Evolutionary conservation across 176 grass and related monocot species (phyloP).

Genomic region (Musa acuminata): DNA sequence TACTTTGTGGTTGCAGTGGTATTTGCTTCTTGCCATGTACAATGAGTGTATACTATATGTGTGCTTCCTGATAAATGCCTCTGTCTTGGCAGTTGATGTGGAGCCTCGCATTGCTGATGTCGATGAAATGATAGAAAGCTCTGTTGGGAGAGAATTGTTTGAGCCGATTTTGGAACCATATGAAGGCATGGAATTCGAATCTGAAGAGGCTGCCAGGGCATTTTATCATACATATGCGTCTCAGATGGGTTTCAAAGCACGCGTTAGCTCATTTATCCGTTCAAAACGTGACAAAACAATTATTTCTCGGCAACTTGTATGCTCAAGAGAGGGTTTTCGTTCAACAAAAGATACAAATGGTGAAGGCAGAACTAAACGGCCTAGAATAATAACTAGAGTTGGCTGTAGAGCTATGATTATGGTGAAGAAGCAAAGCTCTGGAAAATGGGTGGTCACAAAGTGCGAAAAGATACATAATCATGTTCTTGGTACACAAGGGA

Average conservation of each 20-base stretch:
- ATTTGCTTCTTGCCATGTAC: not conserved
- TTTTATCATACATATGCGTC: slow-evolving; percentile 26
- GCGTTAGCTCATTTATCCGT: slow-evolving; percentile 26
- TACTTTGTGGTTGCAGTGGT: not conserved
- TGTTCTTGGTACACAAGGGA: slow-evolving; percentile 26
- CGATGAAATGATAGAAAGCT: slow-evolving; percentile 20
- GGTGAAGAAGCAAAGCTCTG: slow-evolving; percentile 27
- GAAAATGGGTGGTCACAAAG: slow-evolving; percentile 23
- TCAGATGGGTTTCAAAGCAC: slow-evolving; percentile 26
- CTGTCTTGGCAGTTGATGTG: slow-evolving; percentile 17
- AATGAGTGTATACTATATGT: not conserved
- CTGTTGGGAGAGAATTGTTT: slow-evolving; percentile 13
- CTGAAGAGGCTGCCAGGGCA: slow-evolving; percentile 19
- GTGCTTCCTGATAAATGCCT: not conserved
- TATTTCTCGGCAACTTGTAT: slow-evolving; percentile 24
- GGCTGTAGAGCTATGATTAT: slow-evolving; percentile 30
- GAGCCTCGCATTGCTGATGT: slow-evolving; percentile 19
- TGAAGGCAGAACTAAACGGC: slow-evolving; percentile 17
- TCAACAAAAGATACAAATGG: slow-evolving; percentile 6
- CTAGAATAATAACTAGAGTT: slow-evolving; percentile 23
- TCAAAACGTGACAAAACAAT: slow-evolving; percentile 27
- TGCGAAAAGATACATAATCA: slow-evolving; percentile 27
- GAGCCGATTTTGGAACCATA: slow-evolving; percentile 25
- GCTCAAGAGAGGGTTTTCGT: slow-evolving; percentile 26
- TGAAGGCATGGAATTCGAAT: slow-evolving; percentile 25